A percentile compares a stretch with the other conserved stretches of the same genome.
These are phyloP conservation scores for Datisca glomerata DNA, from an alignment of 306 rosid genomes.

Conservation along the genomic window DNA sequence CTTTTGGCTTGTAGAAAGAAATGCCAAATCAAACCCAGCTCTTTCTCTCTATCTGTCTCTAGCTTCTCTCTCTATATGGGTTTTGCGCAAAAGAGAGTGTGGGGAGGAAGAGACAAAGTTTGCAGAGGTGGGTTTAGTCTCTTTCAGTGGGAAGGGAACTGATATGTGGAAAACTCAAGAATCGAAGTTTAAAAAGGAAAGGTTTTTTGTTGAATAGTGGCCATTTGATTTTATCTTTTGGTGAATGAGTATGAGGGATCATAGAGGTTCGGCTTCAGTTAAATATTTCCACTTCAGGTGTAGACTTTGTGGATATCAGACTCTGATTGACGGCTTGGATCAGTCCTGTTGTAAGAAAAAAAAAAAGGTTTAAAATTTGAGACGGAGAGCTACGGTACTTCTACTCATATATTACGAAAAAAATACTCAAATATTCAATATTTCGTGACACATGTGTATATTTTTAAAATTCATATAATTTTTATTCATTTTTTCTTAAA, in stretches of 20 bases:
- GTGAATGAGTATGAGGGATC: background rate
- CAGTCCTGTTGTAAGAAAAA: background rate
- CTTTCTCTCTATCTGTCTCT: background rate
- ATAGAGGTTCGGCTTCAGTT: background rate
- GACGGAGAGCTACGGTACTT: background rate
- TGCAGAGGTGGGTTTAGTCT: background rate
- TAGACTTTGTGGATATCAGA: background rate
- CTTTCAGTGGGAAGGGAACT: background rate
- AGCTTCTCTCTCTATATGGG: background rate
- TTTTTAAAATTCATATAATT: too few relatives aligned
- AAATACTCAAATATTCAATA: too few relatives aligned
- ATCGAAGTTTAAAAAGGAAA: background rate
- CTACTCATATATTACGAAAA: too few relatives aligned
- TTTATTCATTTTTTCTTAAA: too few relatives aligned
- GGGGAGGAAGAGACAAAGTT: background rate
- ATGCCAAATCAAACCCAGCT: background rate
- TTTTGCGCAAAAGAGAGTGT: too few relatives aligned
- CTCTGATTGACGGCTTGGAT: background rate
- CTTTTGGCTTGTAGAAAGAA: background rate
- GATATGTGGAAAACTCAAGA: background rate
- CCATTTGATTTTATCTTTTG: background rate
- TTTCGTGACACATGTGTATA: too few relatives aligned
- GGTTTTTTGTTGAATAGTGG: background rate
- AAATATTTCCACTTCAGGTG: background rate
- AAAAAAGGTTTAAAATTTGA: background rate